These are phyloP conservation scores for Smallanthus sonchifolius DNA, from an alignment of 129 eudicot genomes.

Conservation along the genomic window DNA sequence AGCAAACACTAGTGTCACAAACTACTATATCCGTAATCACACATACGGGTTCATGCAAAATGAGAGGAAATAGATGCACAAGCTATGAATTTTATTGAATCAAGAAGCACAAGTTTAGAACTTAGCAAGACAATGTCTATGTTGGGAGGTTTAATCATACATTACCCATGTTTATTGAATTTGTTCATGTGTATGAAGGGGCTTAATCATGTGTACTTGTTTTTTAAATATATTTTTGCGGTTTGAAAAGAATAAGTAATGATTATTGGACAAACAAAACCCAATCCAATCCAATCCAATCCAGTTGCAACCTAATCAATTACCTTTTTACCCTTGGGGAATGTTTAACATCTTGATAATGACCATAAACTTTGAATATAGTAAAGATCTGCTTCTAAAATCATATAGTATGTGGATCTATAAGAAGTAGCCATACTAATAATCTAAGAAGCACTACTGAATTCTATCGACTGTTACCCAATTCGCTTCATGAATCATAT, in stretches of 20 bases:
- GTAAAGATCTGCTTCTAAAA: constrained; percentile 12
- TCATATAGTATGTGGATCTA: constrained; percentile 24
- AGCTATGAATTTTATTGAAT: constrained; percentile 44
- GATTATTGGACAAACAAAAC: neutral
- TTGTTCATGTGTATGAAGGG: neutral
- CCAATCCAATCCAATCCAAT: neutral
- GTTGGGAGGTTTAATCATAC: constrained; percentile 14
- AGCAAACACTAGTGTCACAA: constrained; percentile 2
- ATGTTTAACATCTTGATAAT: constrained; percentile 7
- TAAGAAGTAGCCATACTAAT: constrained; percentile 7
- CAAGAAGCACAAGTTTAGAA: constrained; percentile 40
- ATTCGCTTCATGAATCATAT: constrained; percentile 32
- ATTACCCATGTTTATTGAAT: neutral
- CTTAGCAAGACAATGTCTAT: constrained; percentile 32
- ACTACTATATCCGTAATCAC: neutral
- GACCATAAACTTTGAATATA: neutral
- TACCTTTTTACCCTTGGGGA: constrained; percentile 19
- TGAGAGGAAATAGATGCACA: constrained; percentile 40
- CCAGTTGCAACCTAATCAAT: neutral
- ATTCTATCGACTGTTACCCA: constrained; percentile 20
- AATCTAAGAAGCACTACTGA: constrained; percentile 14
- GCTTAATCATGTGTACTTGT: neutral
- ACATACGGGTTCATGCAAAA: neutral
- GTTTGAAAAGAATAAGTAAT: neutral
- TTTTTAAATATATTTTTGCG: neutral